Evolutionary conservation across 2,329 filamentous ascomycete species (phyloP).

Genomic region (Claviceps fusiformis): DNA sequence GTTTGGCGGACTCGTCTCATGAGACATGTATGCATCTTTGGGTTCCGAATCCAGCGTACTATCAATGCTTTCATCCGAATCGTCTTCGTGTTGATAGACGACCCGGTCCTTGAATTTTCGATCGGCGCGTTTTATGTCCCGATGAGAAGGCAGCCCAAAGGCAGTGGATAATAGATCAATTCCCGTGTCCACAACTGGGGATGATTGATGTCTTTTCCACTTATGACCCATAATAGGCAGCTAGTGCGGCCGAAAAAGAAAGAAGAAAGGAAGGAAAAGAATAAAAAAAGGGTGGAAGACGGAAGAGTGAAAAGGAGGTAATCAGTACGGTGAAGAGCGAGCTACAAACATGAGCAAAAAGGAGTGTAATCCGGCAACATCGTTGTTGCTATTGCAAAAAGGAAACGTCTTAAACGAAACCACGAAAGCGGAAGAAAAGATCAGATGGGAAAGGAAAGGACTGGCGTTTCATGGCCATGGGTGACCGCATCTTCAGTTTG

Average conservation of each 20-base stretch:
- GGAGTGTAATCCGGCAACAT: not conserved
- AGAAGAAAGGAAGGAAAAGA: not conserved
- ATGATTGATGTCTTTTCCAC: not conserved
- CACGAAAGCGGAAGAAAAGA: not conserved
- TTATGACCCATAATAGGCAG: conserved; percentile 10
- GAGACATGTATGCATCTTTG: not conserved
- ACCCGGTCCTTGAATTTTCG: not conserved
- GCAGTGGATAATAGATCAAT: conserved; percentile 15
- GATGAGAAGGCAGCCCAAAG: conserved; percentile 14
- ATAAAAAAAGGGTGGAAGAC: not conserved
- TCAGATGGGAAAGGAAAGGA: not conserved
- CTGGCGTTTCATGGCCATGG: not conserved
- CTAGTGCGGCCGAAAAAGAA: not conserved
- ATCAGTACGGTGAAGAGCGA: not conserved
- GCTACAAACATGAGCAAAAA: not conserved
- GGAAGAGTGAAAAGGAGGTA: not conserved
- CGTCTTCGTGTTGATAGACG: not conserved
- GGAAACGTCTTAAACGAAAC: not conserved
- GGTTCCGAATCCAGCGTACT: not conserved
- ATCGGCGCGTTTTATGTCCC: conserved; percentile 4
- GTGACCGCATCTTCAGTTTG: not conserved
- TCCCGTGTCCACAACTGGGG: conserved; percentile 3
- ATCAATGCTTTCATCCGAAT: conserved; percentile 1
- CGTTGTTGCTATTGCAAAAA: not conserved
- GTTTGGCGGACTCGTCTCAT: not conserved